phyloP scores from a whole-genome alignment of 1,139 yeast species.

The Kazachstania sp. region DNA sequence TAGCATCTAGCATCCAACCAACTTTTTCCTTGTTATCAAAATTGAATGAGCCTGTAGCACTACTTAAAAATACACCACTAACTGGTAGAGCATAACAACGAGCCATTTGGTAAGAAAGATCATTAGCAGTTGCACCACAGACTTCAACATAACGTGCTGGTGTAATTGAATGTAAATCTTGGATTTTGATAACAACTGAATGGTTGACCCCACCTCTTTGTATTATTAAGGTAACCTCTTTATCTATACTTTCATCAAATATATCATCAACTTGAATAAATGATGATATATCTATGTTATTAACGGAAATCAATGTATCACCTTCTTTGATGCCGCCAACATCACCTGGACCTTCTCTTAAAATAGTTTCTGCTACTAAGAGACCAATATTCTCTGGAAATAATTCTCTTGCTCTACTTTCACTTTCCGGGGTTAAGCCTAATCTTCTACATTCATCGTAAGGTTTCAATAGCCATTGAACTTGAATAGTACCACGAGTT shows the following conservation, averaged over 20 bases:
- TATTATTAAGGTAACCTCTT: constrained; percentile 47
- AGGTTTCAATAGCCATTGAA: constrained; percentile 80
- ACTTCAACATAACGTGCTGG: constrained; percentile 76
- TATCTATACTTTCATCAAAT: constrained; percentile 62
- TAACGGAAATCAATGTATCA: constrained; percentile 69
- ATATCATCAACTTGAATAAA: constrained; percentile 81
- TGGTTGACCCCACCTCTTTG: constrained; percentile 70
- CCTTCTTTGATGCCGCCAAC: constrained; percentile 62
- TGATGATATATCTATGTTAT: constrained; percentile 55
- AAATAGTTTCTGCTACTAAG: constrained; percentile 71
- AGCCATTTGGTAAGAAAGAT: constrained; percentile 81
- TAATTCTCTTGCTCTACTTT: constrained; percentile 52
- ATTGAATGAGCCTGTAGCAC: constrained; percentile 72
- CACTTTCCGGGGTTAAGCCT: constrained; percentile 73
- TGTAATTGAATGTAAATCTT: constrained; percentile 72
- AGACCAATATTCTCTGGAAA: constrained; percentile 77
- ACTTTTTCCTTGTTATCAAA: constrained; percentile 50
- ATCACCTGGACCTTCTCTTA: constrained; percentile 86
- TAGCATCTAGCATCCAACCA: constrained; percentile 70
- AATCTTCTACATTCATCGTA: constrained; percentile 84
- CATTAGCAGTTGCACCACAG: constrained; percentile 81
- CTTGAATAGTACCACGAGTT: constrained; percentile 82
- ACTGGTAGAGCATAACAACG: constrained; percentile 78
- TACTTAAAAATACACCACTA: constrained; percentile 70
- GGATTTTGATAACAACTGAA: constrained; percentile 46